These are phyloP conservation scores for Hypocrella siamensis DNA, from an alignment of 2,329 filamentous ascomycete genomes.

Conservation along the genomic window DNA sequence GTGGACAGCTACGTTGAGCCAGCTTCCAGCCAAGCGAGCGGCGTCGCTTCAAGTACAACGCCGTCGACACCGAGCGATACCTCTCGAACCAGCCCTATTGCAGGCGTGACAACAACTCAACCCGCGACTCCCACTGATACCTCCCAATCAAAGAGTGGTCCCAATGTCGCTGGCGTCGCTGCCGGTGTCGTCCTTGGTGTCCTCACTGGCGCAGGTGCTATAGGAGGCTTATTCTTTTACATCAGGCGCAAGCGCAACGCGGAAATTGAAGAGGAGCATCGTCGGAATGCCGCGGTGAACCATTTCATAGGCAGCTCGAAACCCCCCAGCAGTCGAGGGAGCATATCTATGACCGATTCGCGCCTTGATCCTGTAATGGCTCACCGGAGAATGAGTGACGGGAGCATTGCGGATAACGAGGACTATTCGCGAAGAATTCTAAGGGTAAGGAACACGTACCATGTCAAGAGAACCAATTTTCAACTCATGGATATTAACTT, in stretches of 20 bases:
- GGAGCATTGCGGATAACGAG: slow-evolving; percentile 92
- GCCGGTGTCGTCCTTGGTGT: slow-evolving; percentile 80
- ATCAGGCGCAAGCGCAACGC: slow-evolving; percentile 61
- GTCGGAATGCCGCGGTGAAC: slow-evolving; percentile 63
- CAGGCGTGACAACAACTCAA: slow-evolving; percentile 7
- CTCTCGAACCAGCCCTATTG: slow-evolving; percentile 8
- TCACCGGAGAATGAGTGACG: slow-evolving; percentile 74
- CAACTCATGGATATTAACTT: too few relatives aligned
- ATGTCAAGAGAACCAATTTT: too few relatives aligned
- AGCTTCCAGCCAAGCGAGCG: slow-evolving; percentile 4
- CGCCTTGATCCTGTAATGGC: slow-evolving; percentile 78
- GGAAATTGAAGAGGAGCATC: slow-evolving; percentile 71
- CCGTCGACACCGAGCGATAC: background rate
- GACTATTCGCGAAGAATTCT: slow-evolving; percentile 94
- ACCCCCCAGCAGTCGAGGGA: slow-evolving; percentile 46
- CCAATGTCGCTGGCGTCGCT: slow-evolving; percentile 73
- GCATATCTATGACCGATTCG: slow-evolving; percentile 61
- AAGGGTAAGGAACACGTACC: too few relatives aligned
- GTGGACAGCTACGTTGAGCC: slow-evolving; percentile 12
- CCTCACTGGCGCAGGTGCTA: slow-evolving; percentile 47
- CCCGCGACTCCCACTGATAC: slow-evolving; percentile 7
- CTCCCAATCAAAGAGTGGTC: slow-evolving; percentile 18
- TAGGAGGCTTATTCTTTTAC: slow-evolving; percentile 57
- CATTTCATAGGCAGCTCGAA: slow-evolving; percentile 54
- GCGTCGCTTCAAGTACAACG: background rate